phyloP scores from a whole-genome alignment of 2,329 filamentous ascomycete species.

The Domatiomyces globalis region DNA sequence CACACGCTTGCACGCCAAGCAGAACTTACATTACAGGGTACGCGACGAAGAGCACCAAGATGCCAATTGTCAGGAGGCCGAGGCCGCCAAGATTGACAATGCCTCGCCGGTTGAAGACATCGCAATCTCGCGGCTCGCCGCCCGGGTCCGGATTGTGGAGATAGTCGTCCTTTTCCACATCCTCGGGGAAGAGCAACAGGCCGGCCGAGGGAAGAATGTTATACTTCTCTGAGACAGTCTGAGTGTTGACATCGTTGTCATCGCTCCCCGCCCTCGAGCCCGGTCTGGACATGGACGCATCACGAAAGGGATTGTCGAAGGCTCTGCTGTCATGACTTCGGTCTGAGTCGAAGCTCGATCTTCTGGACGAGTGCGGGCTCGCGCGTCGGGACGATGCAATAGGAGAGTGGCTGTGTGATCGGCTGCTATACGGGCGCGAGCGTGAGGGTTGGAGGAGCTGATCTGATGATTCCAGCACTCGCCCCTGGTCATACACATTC shows the following conservation, averaged over 20 bases:
- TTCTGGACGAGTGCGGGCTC: constrained; percentile 36
- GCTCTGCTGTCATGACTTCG: constrained; percentile 39
- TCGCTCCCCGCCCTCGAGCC: constrained; percentile 43
- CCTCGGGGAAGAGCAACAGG: constrained; percentile 53
- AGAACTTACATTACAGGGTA: constrained; percentile 53
- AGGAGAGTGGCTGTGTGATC: background rate
- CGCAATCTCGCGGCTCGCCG: constrained; percentile 47
- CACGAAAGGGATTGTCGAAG: constrained; percentile 44
- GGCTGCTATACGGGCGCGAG: constrained; percentile 14
- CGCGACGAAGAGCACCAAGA: constrained; percentile 52
- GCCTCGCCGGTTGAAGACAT: constrained; percentile 51
- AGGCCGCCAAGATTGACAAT: constrained; percentile 51
- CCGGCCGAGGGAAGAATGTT: constrained; percentile 56
- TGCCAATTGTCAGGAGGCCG: constrained; percentile 43
- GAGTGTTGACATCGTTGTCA: constrained; percentile 52
- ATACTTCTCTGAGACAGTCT: constrained; percentile 60
- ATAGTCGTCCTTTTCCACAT: constrained; percentile 60
- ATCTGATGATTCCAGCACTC: constrained; percentile 13
- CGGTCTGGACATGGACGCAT: constrained; percentile 43
- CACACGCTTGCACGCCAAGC: constrained; percentile 3
- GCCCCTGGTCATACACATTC: constrained; percentile 18
- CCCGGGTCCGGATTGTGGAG: constrained; percentile 56
- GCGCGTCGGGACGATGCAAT: background rate
- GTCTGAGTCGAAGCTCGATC: constrained; percentile 53
- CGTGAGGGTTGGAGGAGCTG: constrained; percentile 17